These are phyloP conservation scores for Neurospora sp. DNA, from an alignment of 2,329 filamentous ascomycete genomes.

Conservation along the genomic window DNA sequence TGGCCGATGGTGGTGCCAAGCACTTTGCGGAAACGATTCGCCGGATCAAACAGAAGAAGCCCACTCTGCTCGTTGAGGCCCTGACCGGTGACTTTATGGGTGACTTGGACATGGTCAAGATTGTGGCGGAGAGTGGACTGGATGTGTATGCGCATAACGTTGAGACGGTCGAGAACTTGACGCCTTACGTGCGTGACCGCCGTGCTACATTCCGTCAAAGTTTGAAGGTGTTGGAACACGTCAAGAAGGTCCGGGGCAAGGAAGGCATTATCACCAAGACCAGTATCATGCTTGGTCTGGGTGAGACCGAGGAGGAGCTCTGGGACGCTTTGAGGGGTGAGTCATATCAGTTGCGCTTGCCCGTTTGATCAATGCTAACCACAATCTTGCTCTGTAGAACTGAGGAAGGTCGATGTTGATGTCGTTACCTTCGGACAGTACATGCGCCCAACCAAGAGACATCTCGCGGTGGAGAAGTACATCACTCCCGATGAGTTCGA, in stretches of 20 bases:
- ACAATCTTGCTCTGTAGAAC: conserved; percentile 36
- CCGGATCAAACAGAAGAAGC: conserved; percentile 79
- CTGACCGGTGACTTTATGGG: conserved; percentile 82
- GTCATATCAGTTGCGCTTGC: conserved; percentile 11
- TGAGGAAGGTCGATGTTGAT: conserved; percentile 73
- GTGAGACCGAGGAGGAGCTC: conserved; percentile 82
- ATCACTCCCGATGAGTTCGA: conserved; percentile 88
- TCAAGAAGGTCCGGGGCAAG: conserved; percentile 60
- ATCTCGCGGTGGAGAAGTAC: conserved; percentile 95
- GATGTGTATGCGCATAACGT: conserved; percentile 98
- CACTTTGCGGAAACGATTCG: conserved; percentile 93
- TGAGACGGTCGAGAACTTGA: conserved; percentile 86
- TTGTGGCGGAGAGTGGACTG: conserved; percentile 78
- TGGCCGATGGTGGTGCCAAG: conserved; percentile 74
- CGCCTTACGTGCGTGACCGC: conserved; percentile 80
- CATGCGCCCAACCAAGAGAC: conserved; percentile 96
- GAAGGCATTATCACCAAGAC: conserved; percentile 92
- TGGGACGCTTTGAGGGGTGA: conserved; percentile 64
- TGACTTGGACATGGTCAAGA: conserved; percentile 72
- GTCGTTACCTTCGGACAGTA: conserved; percentile 99
- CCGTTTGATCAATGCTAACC: not conserved
- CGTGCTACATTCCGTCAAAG: conserved; percentile 84
- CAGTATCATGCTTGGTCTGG: conserved; percentile 90
- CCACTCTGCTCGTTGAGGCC: conserved; percentile 69
- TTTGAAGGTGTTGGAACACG: conserved; percentile 66